Conservation (phyloP, 2,329 filamentous ascomycete species). For the Pseudocercospora macadamiae region DNA sequence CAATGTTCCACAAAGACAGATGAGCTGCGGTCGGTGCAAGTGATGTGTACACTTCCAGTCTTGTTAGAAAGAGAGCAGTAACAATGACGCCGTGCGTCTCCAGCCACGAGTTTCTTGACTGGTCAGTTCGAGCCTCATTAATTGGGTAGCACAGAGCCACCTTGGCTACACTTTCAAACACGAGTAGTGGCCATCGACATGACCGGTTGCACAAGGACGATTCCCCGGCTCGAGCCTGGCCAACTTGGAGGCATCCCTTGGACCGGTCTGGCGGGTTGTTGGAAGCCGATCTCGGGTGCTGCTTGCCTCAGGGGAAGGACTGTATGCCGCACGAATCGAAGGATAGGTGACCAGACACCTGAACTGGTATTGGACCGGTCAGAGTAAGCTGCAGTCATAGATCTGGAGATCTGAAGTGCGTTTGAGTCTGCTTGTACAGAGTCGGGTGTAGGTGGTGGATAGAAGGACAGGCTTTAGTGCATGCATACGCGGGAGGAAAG, state of each 20-base stretch:
- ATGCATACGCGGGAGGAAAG: not conserved
- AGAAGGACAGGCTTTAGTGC: not conserved
- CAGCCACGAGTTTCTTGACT: not conserved
- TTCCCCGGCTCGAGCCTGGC: not conserved
- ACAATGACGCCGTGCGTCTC: not conserved
- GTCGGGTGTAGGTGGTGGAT: not conserved
- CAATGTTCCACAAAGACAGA: not conserved
- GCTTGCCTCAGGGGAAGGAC: not conserved
- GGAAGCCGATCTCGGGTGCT: not conserved
- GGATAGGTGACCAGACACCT: not conserved
- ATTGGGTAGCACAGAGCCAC: not conserved
- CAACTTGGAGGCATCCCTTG: not conserved
- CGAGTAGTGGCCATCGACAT: not conserved
- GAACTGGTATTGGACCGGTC: not conserved
- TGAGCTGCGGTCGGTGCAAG: not conserved
- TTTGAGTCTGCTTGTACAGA: not conserved
- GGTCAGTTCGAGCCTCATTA: not conserved
- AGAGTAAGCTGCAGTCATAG: not conserved
- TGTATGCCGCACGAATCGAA: not conserved
- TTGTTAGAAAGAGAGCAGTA: not conserved
- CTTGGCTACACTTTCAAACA: not conserved
- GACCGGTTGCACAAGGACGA: not conserved
- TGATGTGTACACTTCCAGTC: no score
- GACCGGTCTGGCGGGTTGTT: constrained; percentile 2
- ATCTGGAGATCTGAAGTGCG: not conserved